These are phyloP conservation scores for Musa acuminata DNA, from an alignment of 176 grass and related monocot genomes.

Conservation along the genomic window DNA sequence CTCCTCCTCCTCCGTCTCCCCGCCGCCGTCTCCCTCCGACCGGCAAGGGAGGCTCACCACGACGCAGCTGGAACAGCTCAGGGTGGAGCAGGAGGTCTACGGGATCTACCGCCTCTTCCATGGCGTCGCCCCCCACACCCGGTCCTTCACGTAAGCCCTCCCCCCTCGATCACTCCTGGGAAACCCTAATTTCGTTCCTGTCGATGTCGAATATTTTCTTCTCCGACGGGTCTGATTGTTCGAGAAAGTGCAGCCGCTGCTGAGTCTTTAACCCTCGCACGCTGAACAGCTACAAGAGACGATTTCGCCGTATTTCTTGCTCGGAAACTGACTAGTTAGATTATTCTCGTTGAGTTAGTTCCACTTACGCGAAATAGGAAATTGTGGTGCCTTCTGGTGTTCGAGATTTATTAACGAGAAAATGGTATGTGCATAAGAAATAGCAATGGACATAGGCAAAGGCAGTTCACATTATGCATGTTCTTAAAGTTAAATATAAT, in stretches of 20 bases:
- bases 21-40: neutral
- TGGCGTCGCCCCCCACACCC: conserved; percentile 33
- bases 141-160: conserved; percentile 44
- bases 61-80: conserved; percentile 72
- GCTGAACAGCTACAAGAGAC: too few species aligned
- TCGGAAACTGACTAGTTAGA: neutral
- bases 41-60: conserved; percentile 33
- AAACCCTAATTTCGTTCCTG: too few species aligned
- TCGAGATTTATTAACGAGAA: neutral
- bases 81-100: conserved; percentile 49
- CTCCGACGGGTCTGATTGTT: too few species aligned
- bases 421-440: neutral
- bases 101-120: conserved; percentile 61
- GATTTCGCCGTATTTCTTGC: too few species aligned
- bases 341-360: neutral
- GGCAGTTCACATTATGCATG: neutral
- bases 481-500: too few species aligned
- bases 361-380: neutral
- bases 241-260: too few species aligned
- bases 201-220: neutral
- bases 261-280: too few species aligned
- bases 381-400: neutral
- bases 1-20: neutral
- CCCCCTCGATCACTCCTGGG: too few species aligned
- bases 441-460: neutral